These are phyloP conservation scores for Xylariales sp. DNA, from an alignment of 2,329 filamentous ascomycete species.

Conservation along the genomic window DNA sequence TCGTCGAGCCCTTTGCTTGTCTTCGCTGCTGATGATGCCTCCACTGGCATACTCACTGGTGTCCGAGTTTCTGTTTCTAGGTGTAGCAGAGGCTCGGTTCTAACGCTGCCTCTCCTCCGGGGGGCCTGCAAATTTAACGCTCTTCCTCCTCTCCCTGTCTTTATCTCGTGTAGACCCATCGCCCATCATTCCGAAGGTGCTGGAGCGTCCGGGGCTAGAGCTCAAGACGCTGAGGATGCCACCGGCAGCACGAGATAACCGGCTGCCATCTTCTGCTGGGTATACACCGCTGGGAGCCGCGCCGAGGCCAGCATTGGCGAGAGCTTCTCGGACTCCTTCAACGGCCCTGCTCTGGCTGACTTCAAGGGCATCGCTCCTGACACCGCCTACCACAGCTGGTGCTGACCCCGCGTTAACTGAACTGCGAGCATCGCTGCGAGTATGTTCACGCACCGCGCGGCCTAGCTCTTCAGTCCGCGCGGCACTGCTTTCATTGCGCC, in stretches of 20 bases:
- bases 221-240: slow-evolving; percentile 47
- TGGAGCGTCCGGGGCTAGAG: slow-evolving; percentile 40
- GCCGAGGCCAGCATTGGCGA: slow-evolving; percentile 29
- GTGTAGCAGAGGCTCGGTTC: slow-evolving; percentile 4
- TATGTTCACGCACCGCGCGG: slow-evolving; percentile 40
- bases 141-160: slow-evolving; percentile 56
- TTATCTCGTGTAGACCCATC: slow-evolving; percentile 17
- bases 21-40: too few species aligned
- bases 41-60: too few species aligned
- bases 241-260: slow-evolving; percentile 13
- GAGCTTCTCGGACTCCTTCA: slow-evolving; percentile 52
- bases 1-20: too few species aligned
- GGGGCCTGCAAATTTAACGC: slow-evolving; percentile 54
- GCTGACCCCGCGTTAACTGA: slow-evolving; percentile 6
- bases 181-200: slow-evolving; percentile 4
- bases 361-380: slow-evolving; percentile 48
- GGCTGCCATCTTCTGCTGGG: slow-evolving; percentile 3
- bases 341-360: slow-evolving; percentile 57
- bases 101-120: slow-evolving; percentile 27
- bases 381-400: slow-evolving; percentile 16
- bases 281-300: background rate
- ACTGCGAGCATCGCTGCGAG: slow-evolving; percentile 11
- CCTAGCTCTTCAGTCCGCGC: slow-evolving; percentile 48
- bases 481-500: slow-evolving; percentile 43
- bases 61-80: too few species aligned